These are phyloP conservation scores for Xylariaceae sp. DNA, from an alignment of 2,329 filamentous ascomycete species.

Conservation along the genomic window DNA sequence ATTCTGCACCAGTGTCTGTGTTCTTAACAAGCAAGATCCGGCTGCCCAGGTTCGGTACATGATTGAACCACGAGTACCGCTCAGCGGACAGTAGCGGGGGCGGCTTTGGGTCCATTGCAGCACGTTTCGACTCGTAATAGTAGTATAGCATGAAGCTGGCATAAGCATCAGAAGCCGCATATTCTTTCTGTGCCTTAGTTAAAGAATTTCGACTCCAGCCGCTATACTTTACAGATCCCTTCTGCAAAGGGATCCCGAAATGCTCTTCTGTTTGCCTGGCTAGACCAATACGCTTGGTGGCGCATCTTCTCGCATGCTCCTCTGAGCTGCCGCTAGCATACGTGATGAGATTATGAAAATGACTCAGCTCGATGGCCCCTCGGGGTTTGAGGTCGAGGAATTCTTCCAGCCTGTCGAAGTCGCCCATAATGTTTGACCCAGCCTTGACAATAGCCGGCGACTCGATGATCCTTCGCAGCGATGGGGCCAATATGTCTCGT, in stretches of 20 bases:
- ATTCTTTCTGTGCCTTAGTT: background rate
- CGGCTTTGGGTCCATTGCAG: background rate
- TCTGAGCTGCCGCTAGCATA: background rate
- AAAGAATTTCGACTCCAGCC: background rate
- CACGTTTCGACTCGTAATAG: background rate
- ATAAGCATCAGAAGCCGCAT: slow-evolving; percentile 1
- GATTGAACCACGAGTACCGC: background rate
- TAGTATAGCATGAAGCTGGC: slow-evolving; percentile 1
- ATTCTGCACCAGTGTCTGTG: background rate
- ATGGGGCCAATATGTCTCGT: background rate
- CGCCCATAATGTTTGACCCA: background rate
- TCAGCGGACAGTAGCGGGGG: background rate
- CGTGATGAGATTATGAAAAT: slow-evolving; percentile 1
- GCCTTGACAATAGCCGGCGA: slow-evolving; percentile 1
- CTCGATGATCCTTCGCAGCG: background rate
- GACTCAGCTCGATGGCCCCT: background rate
- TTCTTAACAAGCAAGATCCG: background rate
- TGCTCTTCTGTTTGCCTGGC: background rate
- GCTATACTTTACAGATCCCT: background rate
- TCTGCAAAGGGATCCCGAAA: background rate
- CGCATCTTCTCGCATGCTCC: background rate
- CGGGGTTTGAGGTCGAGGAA: background rate
- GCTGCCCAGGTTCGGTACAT: background rate
- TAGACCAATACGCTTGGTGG: background rate
- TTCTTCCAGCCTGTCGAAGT: background rate